Conservation (phyloP, 345 rosid species). For the Diplotaxis tenuifolia region DNA sequence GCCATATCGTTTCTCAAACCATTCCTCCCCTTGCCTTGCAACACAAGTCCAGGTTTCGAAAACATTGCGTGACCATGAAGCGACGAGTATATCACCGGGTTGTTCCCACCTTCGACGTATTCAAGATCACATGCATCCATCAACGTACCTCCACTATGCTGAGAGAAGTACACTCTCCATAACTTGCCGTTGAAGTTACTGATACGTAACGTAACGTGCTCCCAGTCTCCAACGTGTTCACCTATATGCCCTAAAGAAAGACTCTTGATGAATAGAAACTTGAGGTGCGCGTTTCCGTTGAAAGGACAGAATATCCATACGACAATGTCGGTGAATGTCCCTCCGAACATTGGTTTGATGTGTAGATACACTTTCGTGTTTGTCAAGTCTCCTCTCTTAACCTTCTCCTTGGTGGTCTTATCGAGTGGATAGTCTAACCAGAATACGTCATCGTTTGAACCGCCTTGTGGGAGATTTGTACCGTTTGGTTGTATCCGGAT, state of each 20-base stretch:
- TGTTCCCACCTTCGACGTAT: slow-evolving; percentile 41
- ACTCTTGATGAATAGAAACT: slow-evolving; percentile 47
- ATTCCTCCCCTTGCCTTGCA: slow-evolving; percentile 50
- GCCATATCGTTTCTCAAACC: slow-evolving; percentile 76
- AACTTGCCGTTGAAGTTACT: slow-evolving; percentile 74
- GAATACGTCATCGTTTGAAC: slow-evolving; percentile 55
- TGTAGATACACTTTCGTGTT: slow-evolving; percentile 54
- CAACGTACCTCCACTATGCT: slow-evolving; percentile 68
- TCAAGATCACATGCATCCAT: slow-evolving; percentile 55
- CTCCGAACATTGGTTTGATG: slow-evolving; percentile 72
- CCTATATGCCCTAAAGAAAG: slow-evolving; percentile 55
- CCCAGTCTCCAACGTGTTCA: slow-evolving; percentile 86
- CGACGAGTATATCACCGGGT: slow-evolving; percentile 55
- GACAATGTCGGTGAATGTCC: slow-evolving; percentile 62
- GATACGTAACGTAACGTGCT: slow-evolving; percentile 66
- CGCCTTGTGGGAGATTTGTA: slow-evolving; percentile 77
- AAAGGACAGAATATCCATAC: slow-evolving; percentile 77
- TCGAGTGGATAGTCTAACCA: slow-evolving; percentile 73
- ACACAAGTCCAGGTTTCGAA: slow-evolving; percentile 58
- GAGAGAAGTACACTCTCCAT: slow-evolving; percentile 47
- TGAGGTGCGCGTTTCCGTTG: slow-evolving; percentile 65
- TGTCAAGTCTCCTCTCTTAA: slow-evolving; percentile 56
- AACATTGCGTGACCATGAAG: slow-evolving; percentile 73
- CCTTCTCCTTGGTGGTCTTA: slow-evolving; percentile 40
- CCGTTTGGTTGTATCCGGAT: slow-evolving; percentile 46